Percentiles rank a stretch among this genome's conserved stretches.
Evolutionary conservation across 306 rosid species (phyloP).

Genomic region (Castanea mollissima): DNA sequence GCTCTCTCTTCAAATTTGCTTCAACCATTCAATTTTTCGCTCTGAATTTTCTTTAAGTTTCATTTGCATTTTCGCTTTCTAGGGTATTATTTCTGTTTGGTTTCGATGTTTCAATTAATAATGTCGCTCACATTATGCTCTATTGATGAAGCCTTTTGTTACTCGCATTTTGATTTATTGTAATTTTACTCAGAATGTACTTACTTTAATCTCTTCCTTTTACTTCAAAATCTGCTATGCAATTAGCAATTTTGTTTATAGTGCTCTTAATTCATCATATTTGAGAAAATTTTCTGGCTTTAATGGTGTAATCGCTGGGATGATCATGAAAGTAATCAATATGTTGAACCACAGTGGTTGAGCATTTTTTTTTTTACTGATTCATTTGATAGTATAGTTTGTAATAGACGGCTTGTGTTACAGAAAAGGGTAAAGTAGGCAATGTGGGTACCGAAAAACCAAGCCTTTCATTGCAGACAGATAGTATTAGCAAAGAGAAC

Average conservation of each 20-base stretch:
- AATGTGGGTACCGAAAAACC: conserved; percentile 19
- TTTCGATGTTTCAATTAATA: not conserved
- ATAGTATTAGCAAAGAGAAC: conserved; percentile 42
- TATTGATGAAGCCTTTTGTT: not conserved
- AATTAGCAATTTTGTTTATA: not conserved
- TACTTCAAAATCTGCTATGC: not conserved
- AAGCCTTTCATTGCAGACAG: conserved; percentile 15
- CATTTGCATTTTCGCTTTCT: not conserved
- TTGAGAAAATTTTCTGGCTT: not conserved
- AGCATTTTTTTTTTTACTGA: not conserved
- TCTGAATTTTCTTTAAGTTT: not conserved
- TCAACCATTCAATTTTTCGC: not conserved
- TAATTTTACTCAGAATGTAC: not conserved
- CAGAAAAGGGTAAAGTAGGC: conserved; percentile 28
- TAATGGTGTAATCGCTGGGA: not conserved
- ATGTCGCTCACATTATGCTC: not conserved
- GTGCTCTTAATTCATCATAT: not conserved
- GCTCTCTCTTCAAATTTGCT: not conserved
- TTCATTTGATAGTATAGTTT: not conserved
- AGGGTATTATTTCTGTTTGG: not conserved
- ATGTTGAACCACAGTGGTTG: not conserved
- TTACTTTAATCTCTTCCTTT: not conserved
- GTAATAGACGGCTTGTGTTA: not conserved
- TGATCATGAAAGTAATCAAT: not conserved
- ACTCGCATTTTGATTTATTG: not conserved